Evolutionary conservation across 176 grass and related monocot species (phyloP), one percentile per base, ranked within the genome.

Genomic region (Carex kokanica): DNA sequence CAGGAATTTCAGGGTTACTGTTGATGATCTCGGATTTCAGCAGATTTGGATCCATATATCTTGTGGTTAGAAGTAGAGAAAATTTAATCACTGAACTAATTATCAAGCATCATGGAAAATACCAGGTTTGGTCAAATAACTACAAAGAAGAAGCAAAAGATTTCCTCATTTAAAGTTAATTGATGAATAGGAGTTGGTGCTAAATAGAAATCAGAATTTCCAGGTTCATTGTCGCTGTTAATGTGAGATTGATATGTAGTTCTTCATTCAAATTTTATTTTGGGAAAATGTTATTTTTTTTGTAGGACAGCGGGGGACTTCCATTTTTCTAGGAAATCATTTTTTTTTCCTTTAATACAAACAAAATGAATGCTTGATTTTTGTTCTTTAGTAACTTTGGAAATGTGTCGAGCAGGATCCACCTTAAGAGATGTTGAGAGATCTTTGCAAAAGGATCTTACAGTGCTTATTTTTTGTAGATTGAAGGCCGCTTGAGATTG

Each of bases 401-500:
- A 70, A 40, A 69, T 38, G 13, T 69, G 65, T 51, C 12, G 21
- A 75, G 1, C 71, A 75, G 71, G 45, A 54, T 52, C 0, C 47
- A n/a, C 20, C 1, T 56, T 78, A 18, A 75, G 12, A 75, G 53
- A 54, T 75, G 3, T 17, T 23, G 12, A 74, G 73, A 16, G 11
- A 15, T 54, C 16, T 54, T 56, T 78, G 51, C 51, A 41, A 60
- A 81, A 43, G 18, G 2, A 47, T 38, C 13, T 81, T 8, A 23
- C 25, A 78, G 6, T 59, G 1, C 53, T 82, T 60, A 3, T 10
- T 6, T 18, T 52, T 52, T 65, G 64, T 81, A 98, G 93, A 90
- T 74, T 69, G 72, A 81, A 78, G 64, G 64, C 83, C 80, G 12
- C 7, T 8, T 91, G 51, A 85, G 81, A 62, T 80, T 65, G 17